These are phyloP conservation scores for Nissolia schottii DNA, from an alignment of 306 rosid genomes.

Conservation along the genomic window DNA sequence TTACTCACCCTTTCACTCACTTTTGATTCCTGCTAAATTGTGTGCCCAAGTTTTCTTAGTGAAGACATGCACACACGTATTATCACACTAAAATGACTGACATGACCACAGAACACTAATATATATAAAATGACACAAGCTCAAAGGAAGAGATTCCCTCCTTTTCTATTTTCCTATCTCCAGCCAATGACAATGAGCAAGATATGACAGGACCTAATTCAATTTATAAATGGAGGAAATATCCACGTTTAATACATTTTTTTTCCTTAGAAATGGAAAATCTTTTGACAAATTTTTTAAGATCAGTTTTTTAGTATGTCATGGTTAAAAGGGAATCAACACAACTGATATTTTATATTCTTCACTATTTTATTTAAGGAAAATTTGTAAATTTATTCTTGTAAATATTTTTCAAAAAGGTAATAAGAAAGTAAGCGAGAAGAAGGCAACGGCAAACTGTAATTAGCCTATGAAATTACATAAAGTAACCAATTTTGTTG, in stretches of 20 bases:
- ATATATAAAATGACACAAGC: slow-evolving; percentile 6
- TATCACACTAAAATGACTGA: slow-evolving; percentile 28
- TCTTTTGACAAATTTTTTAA: no score
- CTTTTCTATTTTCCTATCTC: not conserved
- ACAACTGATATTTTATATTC: no score
- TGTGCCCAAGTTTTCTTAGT: slow-evolving; percentile 16
- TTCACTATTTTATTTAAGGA: no score
- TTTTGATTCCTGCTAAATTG: slow-evolving; percentile 13
- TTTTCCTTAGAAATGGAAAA: no score
- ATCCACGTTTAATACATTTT: no score
- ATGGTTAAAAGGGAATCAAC: no score
- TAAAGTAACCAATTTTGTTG: not conserved
- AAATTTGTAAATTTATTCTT: not conserved
- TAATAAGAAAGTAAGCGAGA: not conserved
- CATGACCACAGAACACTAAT: slow-evolving; percentile 33
- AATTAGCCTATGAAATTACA: not conserved
- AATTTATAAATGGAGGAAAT: slow-evolving; percentile 21
- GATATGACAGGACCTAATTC: slow-evolving; percentile 7
- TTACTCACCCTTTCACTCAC: slow-evolving; percentile 11
- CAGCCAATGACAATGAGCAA: not conserved
- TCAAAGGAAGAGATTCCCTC: slow-evolving; percentile 10
- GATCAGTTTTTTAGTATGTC: no score
- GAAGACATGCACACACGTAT: slow-evolving; percentile 14
- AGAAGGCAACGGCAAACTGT: not conserved
- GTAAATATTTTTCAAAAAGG: not conserved